Conservation (phyloP, 805 yeast genomes). For the Pichia scutulata region DNA sequence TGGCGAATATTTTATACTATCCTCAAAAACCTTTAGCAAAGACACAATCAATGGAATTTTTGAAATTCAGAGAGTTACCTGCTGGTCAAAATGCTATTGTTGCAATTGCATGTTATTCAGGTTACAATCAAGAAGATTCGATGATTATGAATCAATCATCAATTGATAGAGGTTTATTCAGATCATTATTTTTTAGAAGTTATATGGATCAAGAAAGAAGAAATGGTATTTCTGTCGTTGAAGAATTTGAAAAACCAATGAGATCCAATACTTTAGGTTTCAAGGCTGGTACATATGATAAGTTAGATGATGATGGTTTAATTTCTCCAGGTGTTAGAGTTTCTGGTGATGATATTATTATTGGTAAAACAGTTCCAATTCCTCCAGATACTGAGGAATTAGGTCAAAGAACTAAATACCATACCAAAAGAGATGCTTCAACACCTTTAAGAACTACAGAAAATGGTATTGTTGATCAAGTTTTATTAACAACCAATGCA, state of each 20-base stretch:
- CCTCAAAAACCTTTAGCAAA: slow-evolving; percentile 98
- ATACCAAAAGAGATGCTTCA: slow-evolving; percentile 97
- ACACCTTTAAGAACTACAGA: slow-evolving; percentile 96
- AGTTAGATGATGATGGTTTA: slow-evolving; percentile 95
- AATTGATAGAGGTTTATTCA: slow-evolving; percentile 91
- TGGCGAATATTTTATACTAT: slow-evolving; percentile 95
- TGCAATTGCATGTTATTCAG: slow-evolving; percentile 96
- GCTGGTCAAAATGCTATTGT: slow-evolving; percentile 99
- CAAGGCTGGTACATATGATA: slow-evolving; percentile 97
- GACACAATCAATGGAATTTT: slow-evolving; percentile 94
- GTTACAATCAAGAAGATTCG: slow-evolving; percentile 99
- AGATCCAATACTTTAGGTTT: slow-evolving; percentile 89
- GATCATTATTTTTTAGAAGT: slow-evolving; percentile 93
- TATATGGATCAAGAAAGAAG: slow-evolving; percentile 98
- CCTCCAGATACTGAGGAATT: slow-evolving; percentile 99
- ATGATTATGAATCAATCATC: slow-evolving; percentile 99
- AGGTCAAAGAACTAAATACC: slow-evolving; percentile 97
- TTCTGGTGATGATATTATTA: slow-evolving; percentile 96
- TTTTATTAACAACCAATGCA: slow-evolving; percentile 90
- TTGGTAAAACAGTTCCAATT: slow-evolving; percentile 98
- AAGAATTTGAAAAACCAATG: slow-evolving; percentile 95
- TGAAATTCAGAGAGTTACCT: slow-evolving; percentile 95
- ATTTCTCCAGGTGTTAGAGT: slow-evolving; percentile 98
- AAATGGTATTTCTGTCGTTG: slow-evolving; percentile 97
- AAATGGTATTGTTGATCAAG: slow-evolving; percentile 98